Conservation (phyloP, 1,284 basidiomycete genomes). For the Dichomitus squalens region DNA sequence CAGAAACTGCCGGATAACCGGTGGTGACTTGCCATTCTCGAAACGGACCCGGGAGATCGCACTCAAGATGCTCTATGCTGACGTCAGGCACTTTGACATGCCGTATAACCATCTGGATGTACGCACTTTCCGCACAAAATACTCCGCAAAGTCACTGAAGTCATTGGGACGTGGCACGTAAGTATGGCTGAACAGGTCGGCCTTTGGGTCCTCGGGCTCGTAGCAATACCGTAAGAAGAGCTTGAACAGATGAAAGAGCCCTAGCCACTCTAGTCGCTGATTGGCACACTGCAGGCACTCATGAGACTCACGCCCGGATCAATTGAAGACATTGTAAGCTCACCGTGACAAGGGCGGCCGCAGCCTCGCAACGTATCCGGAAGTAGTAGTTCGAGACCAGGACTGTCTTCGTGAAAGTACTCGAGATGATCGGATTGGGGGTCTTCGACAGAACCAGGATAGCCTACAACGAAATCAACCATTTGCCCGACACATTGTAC, state of each 20-base stretch:
- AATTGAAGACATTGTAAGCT: slow-evolving; percentile 34
- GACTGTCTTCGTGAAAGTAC: slow-evolving; percentile 90
- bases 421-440: slow-evolving; percentile 89
- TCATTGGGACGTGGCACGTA: slow-evolving; percentile 94
- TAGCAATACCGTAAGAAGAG: slow-evolving; percentile 94
- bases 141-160: slow-evolving; percentile 89
- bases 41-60: slow-evolving; percentile 87
- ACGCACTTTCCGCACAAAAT: slow-evolving; percentile 90
- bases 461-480: slow-evolving; percentile 53
- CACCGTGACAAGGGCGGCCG: slow-evolving; percentile 82
- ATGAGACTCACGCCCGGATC: not conserved
- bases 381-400: slow-evolving; percentile 97
- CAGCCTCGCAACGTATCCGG: slow-evolving; percentile 96
- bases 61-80: slow-evolving; percentile 67
- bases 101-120: not conserved
- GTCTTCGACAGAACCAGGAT: slow-evolving; percentile 82
- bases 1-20: slow-evolving; percentile 88
- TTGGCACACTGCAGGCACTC: slow-evolving; percentile 71
- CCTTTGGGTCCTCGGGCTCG: slow-evolving; percentile 75
- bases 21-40: slow-evolving; percentile 83
- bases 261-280: slow-evolving; percentile 80
- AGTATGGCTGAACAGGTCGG: slow-evolving; percentile 81
- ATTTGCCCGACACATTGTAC: not conserved
- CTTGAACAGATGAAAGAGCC: slow-evolving; percentile 95
- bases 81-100: slow-evolving; percentile 5